Evolutionary conservation across 345 rosid genomes (phyloP), one percentile per base, ranked within the genome.

Genomic region (Populus ilicifolia): DNA sequence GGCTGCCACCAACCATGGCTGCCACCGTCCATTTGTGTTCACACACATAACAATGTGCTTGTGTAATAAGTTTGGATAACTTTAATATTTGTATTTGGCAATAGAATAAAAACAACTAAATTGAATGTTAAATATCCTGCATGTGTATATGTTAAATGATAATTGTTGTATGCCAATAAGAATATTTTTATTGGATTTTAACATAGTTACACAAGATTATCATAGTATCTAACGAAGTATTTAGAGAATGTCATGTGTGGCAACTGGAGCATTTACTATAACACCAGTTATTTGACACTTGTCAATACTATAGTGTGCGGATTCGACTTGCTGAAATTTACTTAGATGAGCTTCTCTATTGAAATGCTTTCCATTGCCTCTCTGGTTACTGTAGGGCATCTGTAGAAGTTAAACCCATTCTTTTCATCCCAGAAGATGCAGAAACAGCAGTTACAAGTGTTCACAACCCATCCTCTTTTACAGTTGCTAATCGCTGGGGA

Each of bases 371-470:
- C 52, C 48, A 27, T 46, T 43, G 21, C n/a, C 27, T 56, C 56
- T 66, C 82, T 64, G 67, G 67, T 65, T 74, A 63, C 85, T 86
- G 80, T 88, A 96, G 99, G 59, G 93, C 98, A 33, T 85, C 88
- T 73, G 93, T 96, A 78, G 99, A 96, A 89, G 85, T 93, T 74
- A 96, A 96, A 84, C 98, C 99, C 56, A 70, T 90, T 54, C 90
- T 96, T 43, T 89, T 90, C 77, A 90, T 89, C 33, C 69, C 84
- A 36, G 83, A 88, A 62, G 90, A 84, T 62, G 66, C 66, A 12
- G 93, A 89, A 38, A 81, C 73, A 18, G 73, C 21, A 17, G 64
- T 79, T 72, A 86, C 75, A 79, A 77, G 78, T 36, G 62, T 20
- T 36, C 73, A 79, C 56, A 87, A 85, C 27, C 78, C 61, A 1